Percentiles rank a stretch among this genome's conserved stretches.
Conservation (phyloP, 495 filamentous ascomycete species). For the Tetracladium marchalianum region DNA sequence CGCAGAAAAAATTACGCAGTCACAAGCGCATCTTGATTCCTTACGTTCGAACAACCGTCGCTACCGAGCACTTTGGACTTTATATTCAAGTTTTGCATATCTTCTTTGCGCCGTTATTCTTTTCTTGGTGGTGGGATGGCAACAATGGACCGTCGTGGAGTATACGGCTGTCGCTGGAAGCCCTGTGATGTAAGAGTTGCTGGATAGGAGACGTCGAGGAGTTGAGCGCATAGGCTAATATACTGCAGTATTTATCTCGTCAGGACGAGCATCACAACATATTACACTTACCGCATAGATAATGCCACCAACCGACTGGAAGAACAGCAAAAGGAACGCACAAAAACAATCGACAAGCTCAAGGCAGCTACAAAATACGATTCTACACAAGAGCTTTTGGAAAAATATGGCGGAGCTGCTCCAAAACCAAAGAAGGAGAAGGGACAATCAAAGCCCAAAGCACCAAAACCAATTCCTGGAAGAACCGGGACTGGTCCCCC, state of each 20-base stretch:
- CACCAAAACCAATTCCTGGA: conserved; percentile 1
- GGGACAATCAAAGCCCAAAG: conserved; percentile 9
- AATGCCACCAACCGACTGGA: conserved; percentile 58
- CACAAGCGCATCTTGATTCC: conserved; percentile 58
- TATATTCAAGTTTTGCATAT: conserved; percentile 85
- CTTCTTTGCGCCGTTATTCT: conserved; percentile 74
- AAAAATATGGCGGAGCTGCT: conserved; percentile 77
- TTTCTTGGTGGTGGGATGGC: conserved; percentile 75
- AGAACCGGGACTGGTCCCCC: conserved; percentile 34
- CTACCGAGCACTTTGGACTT: conserved; percentile 75
- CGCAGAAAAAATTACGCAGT: conserved; percentile 66
- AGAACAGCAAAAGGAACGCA: conserved; percentile 61
- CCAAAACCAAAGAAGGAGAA: conserved; percentile 27
- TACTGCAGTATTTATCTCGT: conserved; percentile 25
- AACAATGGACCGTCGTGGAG: conserved; percentile 63
- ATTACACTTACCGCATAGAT: conserved; percentile 75
- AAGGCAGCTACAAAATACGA: conserved; percentile 93
- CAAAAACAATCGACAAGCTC: conserved; percentile 83
- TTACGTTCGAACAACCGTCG: conserved; percentile 63
- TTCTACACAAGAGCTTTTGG: conserved; percentile 82
- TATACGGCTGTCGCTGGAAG: conserved; percentile 68
- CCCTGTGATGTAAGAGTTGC: conserved; percentile 56
- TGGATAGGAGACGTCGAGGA: not conserved
- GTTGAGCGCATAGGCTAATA: conserved; percentile 1
- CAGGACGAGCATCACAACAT: conserved; percentile 38